These are phyloP conservation scores for Perkinsus olseni DNA, from an alignment of 169 alveolate species.

Conservation along the genomic window DNA sequence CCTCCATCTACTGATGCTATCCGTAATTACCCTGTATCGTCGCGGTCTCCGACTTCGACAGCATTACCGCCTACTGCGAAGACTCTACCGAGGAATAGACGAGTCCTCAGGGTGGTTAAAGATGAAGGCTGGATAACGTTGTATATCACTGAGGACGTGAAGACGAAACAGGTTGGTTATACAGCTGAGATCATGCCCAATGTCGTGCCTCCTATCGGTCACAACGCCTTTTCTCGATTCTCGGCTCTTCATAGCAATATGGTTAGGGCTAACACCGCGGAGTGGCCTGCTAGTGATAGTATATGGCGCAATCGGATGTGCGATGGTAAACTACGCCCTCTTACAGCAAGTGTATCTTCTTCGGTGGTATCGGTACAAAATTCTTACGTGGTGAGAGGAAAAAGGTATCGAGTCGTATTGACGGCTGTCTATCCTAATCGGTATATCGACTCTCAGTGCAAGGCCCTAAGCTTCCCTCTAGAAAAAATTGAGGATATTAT, in stretches of 20 bases:
- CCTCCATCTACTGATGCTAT: too few relatives aligned
- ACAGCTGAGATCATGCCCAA: neutral
- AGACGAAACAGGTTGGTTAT: neutral
- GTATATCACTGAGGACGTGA: neutral
- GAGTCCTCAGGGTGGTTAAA: neutral
- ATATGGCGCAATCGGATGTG: neutral
- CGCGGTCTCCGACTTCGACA: too few relatives aligned
- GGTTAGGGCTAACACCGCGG: neutral
- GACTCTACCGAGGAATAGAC: neutral
- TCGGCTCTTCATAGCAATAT: neutral
- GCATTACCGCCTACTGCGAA: neutral
- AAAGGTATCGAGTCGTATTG: neutral
- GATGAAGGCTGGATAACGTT: neutral
- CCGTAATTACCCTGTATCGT: too few relatives aligned
- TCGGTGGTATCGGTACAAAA: neutral
- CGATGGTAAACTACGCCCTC: neutral
- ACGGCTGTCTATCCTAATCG: neutral
- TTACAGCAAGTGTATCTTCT: neutral
- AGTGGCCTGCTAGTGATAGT: neutral
- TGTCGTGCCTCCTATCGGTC: neutral
- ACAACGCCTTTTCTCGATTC: neutral
- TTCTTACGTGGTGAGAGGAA: neutral
- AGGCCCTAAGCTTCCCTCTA: neutral
- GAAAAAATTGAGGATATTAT: neutral
- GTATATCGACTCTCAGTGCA: neutral